Evolutionary conservation across 176 grass and related monocot genomes (phyloP), one percentile per base, ranked within the genome.

Genomic region (Cocos nucifera): DNA sequence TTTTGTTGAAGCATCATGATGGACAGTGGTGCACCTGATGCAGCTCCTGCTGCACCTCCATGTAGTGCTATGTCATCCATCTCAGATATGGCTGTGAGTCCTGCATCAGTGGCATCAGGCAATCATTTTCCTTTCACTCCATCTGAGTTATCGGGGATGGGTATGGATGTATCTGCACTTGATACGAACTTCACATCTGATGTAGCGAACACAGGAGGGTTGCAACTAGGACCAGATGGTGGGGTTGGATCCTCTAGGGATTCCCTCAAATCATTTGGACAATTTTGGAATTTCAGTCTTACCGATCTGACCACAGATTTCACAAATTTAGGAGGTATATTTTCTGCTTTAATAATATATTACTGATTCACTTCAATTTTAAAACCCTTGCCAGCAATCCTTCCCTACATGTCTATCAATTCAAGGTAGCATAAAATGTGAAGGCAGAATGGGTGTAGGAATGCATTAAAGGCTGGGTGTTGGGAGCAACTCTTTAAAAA

Each of bases 251-350:
- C 73, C 0, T 91, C 84, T 56, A 88, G 94, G 58, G 94, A 98
- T 32, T 78, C 88, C 50, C 75, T 83, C 44, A 81, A 83, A 86
- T 90, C 91, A 53, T 77, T 90, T 32, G 91, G 80, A 22, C 93
- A 98, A 73, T 69, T 89, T 23, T 99, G 88, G 94, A 99, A 99
- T 82, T 99, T 99, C 54, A 93, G 94, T 68, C 82, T 93, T 59
- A 83, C 94, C 51, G 94, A 99, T 83, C 73, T 99, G 70, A 93
- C 88, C 51, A 67, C 82, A 55, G 94, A 99, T 80, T 80, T 99
- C 53, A 81, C 82, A 64, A 99, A 83, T 69, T 81, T 99, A 72
- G 94, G 76, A 88, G 94, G 94, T 99, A 79, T 10, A 67, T 63
- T 39, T 57, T 69, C 19, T 79, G 29, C 35, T 44, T 44, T 12